Percentiles rank a stretch among this genome's conserved stretches.
phyloP scores from a whole-genome alignment of 371 early-diverging fungal genomes.

The Rhizomucor pusillus region DNA sequence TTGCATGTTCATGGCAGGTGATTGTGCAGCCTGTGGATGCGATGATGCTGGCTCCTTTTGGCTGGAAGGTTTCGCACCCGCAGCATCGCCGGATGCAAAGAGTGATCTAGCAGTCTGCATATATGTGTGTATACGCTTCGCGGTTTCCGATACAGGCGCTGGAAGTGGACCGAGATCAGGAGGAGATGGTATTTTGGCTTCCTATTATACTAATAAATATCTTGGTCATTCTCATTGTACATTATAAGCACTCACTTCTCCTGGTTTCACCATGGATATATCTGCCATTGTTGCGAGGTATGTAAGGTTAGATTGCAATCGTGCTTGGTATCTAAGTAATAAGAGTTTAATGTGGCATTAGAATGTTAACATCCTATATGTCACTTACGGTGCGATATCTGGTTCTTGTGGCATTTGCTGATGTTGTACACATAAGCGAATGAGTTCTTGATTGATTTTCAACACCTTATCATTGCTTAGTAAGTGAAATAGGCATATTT shows the following conservation, averaged over 20 bases:
- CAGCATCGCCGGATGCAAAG: slow-evolving; percentile 6
- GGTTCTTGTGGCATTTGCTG: slow-evolving; percentile 30
- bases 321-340: slow-evolving; percentile 43
- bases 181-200: slow-evolving; percentile 27
- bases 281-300: slow-evolving; percentile 58
- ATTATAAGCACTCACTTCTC: slow-evolving; percentile 26
- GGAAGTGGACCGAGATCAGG: slow-evolving; percentile 44
- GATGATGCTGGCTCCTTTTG: slow-evolving; percentile 2
- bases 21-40: slow-evolving; percentile 7
- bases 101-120: slow-evolving; percentile 27
- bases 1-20: slow-evolving; percentile 5
- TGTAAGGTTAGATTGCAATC: slow-evolving; percentile 50
- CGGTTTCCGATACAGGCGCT: slow-evolving; percentile 23
- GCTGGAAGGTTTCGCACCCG: not conserved
- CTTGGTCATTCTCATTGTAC: not conserved
- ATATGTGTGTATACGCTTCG: slow-evolving; percentile 29
- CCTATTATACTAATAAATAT: slow-evolving; percentile 13
- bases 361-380: not conserved
- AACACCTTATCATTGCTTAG: slow-evolving; percentile 24
- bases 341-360: too few species aligned
- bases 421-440: slow-evolving; percentile 46
- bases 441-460: slow-evolving; percentile 46
- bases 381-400: slow-evolving; percentile 35
- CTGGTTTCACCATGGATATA: slow-evolving; percentile 44
- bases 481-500: not conserved